Conservation (phyloP, 2,329 filamentous ascomycete species). For the Coccinonectria pachysandricola region DNA sequence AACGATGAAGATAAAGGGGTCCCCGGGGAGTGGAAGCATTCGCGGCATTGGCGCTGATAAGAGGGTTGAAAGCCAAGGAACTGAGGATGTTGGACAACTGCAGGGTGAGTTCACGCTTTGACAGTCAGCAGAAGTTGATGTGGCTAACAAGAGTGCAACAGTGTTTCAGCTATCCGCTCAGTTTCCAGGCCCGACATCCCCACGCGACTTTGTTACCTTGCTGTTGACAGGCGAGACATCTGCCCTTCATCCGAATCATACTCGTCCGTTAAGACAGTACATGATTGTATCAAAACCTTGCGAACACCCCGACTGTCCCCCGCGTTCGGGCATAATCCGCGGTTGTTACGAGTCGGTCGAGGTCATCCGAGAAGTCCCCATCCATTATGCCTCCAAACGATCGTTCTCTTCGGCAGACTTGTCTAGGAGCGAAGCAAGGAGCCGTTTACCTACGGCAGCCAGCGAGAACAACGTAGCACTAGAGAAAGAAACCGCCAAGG, state of each 20-base stretch:
- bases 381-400: constrained; percentile 31
- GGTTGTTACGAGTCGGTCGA: constrained; percentile 89
- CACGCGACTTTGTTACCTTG: constrained; percentile 78
- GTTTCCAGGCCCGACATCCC: constrained; percentile 80
- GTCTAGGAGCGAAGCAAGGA: constrained; percentile 18
- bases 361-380: constrained; percentile 72
- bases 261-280: constrained; percentile 53
- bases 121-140: too few species aligned
- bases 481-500: constrained; percentile 7
- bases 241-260: constrained; percentile 19
- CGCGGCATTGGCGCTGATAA: constrained; percentile 78
- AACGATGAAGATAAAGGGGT: constrained; percentile 59
- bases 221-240: constrained; percentile 57
- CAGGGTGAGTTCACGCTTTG: constrained; percentile 50
- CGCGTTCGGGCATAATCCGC: constrained; percentile 63
- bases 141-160: constrained; percentile 26
- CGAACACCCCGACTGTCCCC: constrained; percentile 61
- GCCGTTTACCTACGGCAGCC: constrained; percentile 7
- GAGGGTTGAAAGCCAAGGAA: constrained; percentile 52
- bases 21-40: constrained; percentile 63
- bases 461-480: constrained; percentile 8
- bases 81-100: constrained; percentile 49
- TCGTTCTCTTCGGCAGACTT: constrained; percentile 25
- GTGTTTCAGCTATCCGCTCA: constrained; percentile 82
- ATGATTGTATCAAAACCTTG: constrained; percentile 85